These are phyloP conservation scores for Albifimbria verrucaria DNA, from an alignment of 2,329 filamentous ascomycete genomes.

Conservation along the genomic window DNA sequence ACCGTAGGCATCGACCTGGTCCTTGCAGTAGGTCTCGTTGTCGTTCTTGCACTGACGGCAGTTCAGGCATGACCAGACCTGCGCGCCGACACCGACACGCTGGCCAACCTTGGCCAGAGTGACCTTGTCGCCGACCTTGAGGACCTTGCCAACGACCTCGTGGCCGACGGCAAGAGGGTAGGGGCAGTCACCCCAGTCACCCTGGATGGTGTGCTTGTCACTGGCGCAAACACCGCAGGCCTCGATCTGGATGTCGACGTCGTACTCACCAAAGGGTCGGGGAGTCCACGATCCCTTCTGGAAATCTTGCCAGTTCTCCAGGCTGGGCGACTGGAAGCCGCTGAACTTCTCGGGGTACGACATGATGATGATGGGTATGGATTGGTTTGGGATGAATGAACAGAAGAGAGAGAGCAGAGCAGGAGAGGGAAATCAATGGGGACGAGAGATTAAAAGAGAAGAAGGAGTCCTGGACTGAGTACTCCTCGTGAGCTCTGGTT, in stretches of 20 bases:
- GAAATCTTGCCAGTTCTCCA: slow-evolving; percentile 56
- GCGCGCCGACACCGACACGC: slow-evolving; percentile 57
- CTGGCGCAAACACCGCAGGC: slow-evolving; percentile 74
- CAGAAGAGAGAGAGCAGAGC: neutral
- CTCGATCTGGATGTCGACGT: slow-evolving; percentile 85
- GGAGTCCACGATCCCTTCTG: slow-evolving; percentile 74
- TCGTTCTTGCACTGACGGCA: slow-evolving; percentile 37
- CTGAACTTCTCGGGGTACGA: slow-evolving; percentile 57
- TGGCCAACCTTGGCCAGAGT: slow-evolving; percentile 52
- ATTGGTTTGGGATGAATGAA: neutral
- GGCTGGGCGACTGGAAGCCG: slow-evolving; percentile 56
- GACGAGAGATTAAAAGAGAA: neutral
- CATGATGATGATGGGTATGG: slow-evolving; percentile 31
- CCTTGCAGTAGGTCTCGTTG: slow-evolving; percentile 37
- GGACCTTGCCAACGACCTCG: slow-evolving; percentile 68
- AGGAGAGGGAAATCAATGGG: neutral
- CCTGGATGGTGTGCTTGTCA: slow-evolving; percentile 68
- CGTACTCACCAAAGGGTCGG: slow-evolving; percentile 82
- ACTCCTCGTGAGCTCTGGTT: neutral
- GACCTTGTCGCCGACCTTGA: slow-evolving; percentile 58
- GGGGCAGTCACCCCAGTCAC: slow-evolving; percentile 63
- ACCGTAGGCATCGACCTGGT: slow-evolving; percentile 47
- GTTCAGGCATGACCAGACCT: slow-evolving; percentile 49
- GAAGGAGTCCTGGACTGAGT: neutral
- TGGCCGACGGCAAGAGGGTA: slow-evolving; percentile 67